Base-by-base conservation (phyloP, 805 yeast species). In the Nakazawaea molendinolei region DNA sequence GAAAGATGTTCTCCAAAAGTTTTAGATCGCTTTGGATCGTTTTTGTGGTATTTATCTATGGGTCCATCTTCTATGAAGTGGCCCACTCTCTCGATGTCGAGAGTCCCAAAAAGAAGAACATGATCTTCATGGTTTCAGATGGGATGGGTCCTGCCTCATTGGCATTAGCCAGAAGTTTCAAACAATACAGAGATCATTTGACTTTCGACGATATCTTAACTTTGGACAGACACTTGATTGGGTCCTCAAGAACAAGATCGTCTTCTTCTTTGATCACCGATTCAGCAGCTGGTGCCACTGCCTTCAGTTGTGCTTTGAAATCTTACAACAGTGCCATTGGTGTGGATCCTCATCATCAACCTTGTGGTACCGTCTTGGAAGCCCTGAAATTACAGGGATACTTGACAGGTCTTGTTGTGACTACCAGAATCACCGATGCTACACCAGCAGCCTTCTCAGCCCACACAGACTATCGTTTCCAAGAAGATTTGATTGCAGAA, bases 271-370 rank as follows among this genome's bases (percentile, higher is more conserved):
- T 84, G 48, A 74, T 89, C 41, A 89, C 97, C 0, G 97, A 89
- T 55, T 84, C 95, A 20, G 97, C 97, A 8, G 97, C 97, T 2
- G 97, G 96, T 12, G 97, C 96, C 12, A 86, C 95, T 10, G 96
- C 95, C 1, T 89, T 87, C 51, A 69, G 95, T 0, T 86, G 95
- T 57, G 90, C 78, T 5, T 51, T 76, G 48, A 89, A 89, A 62
- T 64, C 87, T 5, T 86, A 85, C 60, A 89, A 89, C 55, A 92
- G 94, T 12, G 96, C 95, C 9, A 83, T 89, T 54, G 95, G 86
- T n/a, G 95, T 89, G 12, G 71, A 71, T 41, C 75, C 86, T 1
- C 59, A 66, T 22, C 64, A 69, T 32, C 46, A 51, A n/a, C 95
- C 97, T 5, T 83, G 95, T 53, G 96, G 95, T 5, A 86, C 95